Conservation (phyloP, 1,284 basidiomycete genomes). For the Gymnopus androsaceus region DNA sequence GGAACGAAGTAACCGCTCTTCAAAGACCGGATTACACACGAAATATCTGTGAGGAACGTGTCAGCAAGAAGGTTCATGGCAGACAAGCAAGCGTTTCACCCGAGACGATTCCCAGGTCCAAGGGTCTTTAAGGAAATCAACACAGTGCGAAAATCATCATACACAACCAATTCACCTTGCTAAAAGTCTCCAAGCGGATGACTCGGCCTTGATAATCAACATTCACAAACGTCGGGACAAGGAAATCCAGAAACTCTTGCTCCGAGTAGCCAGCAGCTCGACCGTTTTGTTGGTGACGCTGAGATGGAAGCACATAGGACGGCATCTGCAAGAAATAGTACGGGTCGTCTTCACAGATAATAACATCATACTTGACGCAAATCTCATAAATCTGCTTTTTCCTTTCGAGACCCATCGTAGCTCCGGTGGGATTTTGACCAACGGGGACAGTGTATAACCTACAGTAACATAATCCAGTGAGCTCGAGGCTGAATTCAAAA, state of each 20-base stretch:
- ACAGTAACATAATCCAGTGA: not conserved
- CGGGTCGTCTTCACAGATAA: slow-evolving; percentile 58
- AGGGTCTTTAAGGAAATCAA: slow-evolving; percentile 36
- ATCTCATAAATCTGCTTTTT: slow-evolving; percentile 57
- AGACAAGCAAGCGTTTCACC: too few species aligned
- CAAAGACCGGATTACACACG: slow-evolving; percentile 43
- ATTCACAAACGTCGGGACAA: slow-evolving; percentile 36
- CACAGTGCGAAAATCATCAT: not conserved
- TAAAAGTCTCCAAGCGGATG: slow-evolving; percentile 38
- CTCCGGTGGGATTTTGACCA: slow-evolving; percentile 58
- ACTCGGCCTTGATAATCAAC: slow-evolving; percentile 60
- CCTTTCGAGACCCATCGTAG: slow-evolving; percentile 48
- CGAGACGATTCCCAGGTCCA: slow-evolving; percentile 57
- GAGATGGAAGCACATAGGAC: slow-evolving; percentile 29
- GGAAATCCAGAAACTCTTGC: not conserved
- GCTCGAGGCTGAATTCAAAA: too few species aligned
- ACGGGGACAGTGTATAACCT: slow-evolving; percentile 37
- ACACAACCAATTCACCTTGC: slow-evolving; percentile 28
- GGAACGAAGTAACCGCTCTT: slow-evolving; percentile 33
- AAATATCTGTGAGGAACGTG: too few species aligned
- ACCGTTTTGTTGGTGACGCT: slow-evolving; percentile 32
- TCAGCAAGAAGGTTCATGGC: too few species aligned
- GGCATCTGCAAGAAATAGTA: slow-evolving; percentile 53
- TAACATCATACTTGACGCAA: slow-evolving; percentile 52
- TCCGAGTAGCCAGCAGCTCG: too few species aligned